phyloP scores from a whole-genome alignment of 305 asterid genomes.

The Plantago rigida region DNA sequence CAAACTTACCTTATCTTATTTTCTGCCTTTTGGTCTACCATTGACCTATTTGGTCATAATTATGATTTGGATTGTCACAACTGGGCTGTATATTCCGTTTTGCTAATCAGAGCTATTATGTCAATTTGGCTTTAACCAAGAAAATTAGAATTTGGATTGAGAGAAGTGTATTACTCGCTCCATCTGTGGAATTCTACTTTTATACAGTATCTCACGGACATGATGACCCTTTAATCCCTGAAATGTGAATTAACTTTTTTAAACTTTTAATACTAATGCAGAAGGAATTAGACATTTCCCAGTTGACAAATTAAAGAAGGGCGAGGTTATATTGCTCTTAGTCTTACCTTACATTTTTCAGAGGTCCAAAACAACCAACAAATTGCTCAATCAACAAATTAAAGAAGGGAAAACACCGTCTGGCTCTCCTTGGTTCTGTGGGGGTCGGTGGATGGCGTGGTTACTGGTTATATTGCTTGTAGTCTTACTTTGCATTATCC shows the following conservation, averaged over 20 bases:
- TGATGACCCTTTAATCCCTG: slow-evolving; percentile 7
- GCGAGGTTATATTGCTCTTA: no score
- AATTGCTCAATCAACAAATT: no score
- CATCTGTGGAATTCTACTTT: slow-evolving; percentile 11
- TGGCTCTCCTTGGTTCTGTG: no score
- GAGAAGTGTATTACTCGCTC: slow-evolving; percentile 12
- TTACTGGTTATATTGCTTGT: no score
- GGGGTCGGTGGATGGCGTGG: no score
- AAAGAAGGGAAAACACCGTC: no score
- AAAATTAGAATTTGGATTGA: not conserved
- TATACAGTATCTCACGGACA: slow-evolving; percentile 13
- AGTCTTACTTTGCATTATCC: no score
- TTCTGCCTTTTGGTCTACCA: not conserved
- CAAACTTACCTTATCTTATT: not conserved
- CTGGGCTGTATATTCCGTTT: not conserved
- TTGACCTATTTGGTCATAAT: no score
- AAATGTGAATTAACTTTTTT: not conserved
- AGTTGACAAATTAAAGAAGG: no score
- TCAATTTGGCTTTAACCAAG: slow-evolving; percentile 1
- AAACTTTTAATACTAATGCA: not conserved
- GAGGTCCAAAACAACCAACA: no score
- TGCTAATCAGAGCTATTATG: slow-evolving; percentile 6
- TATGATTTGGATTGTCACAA: no score
- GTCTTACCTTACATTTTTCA: no score
- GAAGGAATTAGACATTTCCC: not conserved